These are phyloP conservation scores for Mollisiaceae sp. DNA, from an alignment of 2,329 filamentous ascomycete genomes.

Conservation along the genomic window DNA sequence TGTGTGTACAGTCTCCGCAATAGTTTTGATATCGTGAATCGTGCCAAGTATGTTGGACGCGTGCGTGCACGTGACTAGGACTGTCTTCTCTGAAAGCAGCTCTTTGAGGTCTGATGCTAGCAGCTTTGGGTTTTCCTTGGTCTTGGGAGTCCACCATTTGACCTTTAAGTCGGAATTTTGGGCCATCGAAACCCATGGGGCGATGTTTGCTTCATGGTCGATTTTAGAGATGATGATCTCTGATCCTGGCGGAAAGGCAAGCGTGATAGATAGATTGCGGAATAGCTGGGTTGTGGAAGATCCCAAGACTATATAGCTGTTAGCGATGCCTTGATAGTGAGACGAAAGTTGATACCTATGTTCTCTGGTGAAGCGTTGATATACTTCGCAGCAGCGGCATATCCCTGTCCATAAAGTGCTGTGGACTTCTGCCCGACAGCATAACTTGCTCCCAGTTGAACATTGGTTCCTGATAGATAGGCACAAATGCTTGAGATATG, in stretches of 20 bases:
- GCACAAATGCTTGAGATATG: slow-evolving; percentile 57
- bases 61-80: slow-evolving; percentile 75
- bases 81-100: slow-evolving; percentile 67
- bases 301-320: slow-evolving; percentile 61
- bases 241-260: slow-evolving; percentile 59
- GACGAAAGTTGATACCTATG: slow-evolving; percentile 53
- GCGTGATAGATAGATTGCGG: slow-evolving; percentile 67
- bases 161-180: slow-evolving; percentile 62
- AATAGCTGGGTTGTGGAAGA: slow-evolving; percentile 78
- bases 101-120: slow-evolving; percentile 58
- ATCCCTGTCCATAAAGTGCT: slow-evolving; percentile 62
- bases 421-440: slow-evolving; percentile 63
- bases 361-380: slow-evolving; percentile 71
- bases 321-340: slow-evolving; percentile 12
- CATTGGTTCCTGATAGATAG: slow-evolving; percentile 72
- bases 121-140: slow-evolving; percentile 61
- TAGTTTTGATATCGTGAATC: slow-evolving; percentile 65
- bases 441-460: slow-evolving; percentile 78
- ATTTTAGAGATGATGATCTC: slow-evolving; percentile 74
- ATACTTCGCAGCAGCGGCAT: slow-evolving; percentile 69
- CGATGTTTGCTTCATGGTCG: slow-evolving; percentile 80
- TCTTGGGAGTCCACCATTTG: slow-evolving; percentile 70
- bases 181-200: slow-evolving; percentile 74
- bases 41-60: slow-evolving; percentile 75
- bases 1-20: slow-evolving; percentile 56